A percentile compares a stretch with the other conserved stretches of the same genome.
Conservation (phyloP, 2,329 filamentous ascomycete species). For the Capronia epimyces region DNA sequence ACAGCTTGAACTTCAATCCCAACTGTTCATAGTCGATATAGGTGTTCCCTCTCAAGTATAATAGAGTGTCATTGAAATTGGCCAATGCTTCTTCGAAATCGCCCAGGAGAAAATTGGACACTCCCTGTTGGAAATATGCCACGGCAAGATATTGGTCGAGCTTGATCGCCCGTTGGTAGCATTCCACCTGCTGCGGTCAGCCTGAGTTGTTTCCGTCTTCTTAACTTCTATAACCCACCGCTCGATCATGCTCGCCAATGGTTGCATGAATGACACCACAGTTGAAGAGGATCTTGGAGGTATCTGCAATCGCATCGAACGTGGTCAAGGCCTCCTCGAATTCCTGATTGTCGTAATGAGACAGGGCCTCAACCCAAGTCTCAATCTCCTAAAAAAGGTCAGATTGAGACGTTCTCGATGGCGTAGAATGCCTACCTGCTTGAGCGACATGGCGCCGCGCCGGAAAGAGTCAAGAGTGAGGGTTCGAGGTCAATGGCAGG, state of each 20-base stretch:
- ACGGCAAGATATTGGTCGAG: constrained; percentile 94
- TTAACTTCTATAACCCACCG: constrained; percentile 50
- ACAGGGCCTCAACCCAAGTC: constrained; percentile 90
- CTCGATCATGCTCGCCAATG: constrained; percentile 89
- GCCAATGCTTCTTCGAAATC: constrained; percentile 96
- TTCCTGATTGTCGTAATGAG: constrained; percentile 92
- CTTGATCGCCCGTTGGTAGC: constrained; percentile 83
- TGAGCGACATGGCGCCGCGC: constrained; percentile 30
- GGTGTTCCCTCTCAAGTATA: constrained; percentile 91
- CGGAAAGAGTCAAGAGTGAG: constrained; percentile 10
- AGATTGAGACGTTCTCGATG: not conserved
- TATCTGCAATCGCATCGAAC: constrained; percentile 85
- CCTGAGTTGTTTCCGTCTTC: not conserved
- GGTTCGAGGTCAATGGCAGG: constrained; percentile 10
- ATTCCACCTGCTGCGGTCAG: constrained; percentile 64
- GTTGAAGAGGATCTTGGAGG: constrained; percentile 97
- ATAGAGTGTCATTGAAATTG: constrained; percentile 96
- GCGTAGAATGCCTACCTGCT: constrained; percentile 27
- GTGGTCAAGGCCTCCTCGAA: constrained; percentile 81
- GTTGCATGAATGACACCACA: constrained; percentile 97
- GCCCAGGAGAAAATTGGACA: constrained; percentile 93
- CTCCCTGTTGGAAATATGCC: constrained; percentile 96
- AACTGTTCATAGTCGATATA: constrained; percentile 98
- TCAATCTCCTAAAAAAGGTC: constrained; percentile 74
- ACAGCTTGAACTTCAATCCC: constrained; percentile 90